Percentiles rank a stretch among this genome's conserved stretches.
phyloP scores from a whole-genome alignment of 495 filamentous ascomycete species.

The Aspergillus cavernicola region DNA sequence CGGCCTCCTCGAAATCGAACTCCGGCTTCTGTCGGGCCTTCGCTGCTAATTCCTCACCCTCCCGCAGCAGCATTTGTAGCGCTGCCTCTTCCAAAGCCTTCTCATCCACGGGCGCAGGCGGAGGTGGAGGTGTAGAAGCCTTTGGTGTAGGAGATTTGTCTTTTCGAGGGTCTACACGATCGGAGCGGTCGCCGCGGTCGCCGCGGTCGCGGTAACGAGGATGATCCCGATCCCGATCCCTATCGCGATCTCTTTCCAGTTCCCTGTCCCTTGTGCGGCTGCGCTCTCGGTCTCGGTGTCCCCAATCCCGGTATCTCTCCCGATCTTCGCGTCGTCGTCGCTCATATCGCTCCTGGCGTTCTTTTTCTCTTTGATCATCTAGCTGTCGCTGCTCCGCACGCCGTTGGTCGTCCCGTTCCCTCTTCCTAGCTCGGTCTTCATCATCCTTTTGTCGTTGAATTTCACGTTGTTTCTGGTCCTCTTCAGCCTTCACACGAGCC shows the following conservation, averaged over 20 bases:
- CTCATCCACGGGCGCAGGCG: conserved; percentile 45
- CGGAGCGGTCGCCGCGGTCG: conserved; percentile 36
- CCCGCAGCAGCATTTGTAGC: conserved; percentile 52
- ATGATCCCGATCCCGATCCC: conserved; percentile 35
- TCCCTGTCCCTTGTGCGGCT: conserved; percentile 28
- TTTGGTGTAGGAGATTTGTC: conserved; percentile 38
- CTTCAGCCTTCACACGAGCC: conserved; percentile 57
- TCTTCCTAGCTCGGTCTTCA: conserved; percentile 49
- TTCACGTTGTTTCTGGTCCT: conserved; percentile 61
- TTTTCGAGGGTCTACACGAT: conserved; percentile 36
- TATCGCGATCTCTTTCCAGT: conserved; percentile 39
- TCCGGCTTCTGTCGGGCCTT: conserved; percentile 57
- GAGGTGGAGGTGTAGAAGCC: conserved; percentile 33
- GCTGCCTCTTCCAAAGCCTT: conserved; percentile 57
- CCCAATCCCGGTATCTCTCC: conserved; percentile 34
- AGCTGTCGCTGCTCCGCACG: conserved; percentile 48
- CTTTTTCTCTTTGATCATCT: conserved; percentile 52
- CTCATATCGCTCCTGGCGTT: conserved; percentile 52
- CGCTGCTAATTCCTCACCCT: conserved; percentile 58
- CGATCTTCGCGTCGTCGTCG: conserved; percentile 45
- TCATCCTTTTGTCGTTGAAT: conserved; percentile 57
- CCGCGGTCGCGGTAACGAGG: conserved; percentile 39
- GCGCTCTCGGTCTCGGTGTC: conserved; percentile 31
- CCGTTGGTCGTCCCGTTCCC: conserved; percentile 50
- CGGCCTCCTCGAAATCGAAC: conserved; percentile 52